Conservation (phyloP, 1,284 basidiomycete species). For the Melampsora medusae region DNA sequence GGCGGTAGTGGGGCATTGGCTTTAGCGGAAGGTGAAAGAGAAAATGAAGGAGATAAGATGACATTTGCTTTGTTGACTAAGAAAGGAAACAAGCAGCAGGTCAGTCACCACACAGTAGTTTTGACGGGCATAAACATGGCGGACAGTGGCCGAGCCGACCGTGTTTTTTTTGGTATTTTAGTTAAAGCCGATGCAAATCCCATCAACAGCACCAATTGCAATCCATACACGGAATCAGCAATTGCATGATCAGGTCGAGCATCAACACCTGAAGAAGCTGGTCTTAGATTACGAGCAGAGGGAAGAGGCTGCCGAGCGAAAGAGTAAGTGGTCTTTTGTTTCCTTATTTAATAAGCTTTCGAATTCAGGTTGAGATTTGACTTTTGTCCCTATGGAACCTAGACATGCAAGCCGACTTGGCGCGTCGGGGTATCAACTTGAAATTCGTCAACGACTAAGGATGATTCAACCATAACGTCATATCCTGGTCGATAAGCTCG, state of each 20-base stretch:
- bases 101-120: slow-evolving; percentile 53
- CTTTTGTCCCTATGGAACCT: neutral
- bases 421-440: slow-evolving; percentile 31
- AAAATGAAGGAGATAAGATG: slow-evolving; percentile 63
- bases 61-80: slow-evolving; percentile 91
- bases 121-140: neutral
- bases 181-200: slow-evolving; percentile 80
- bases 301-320: slow-evolving; percentile 54
- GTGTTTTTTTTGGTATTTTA: slow-evolving; percentile 53
- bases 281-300: slow-evolving; percentile 63
- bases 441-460: slow-evolving; percentile 30
- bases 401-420: slow-evolving; percentile 33
- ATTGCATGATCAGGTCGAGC: slow-evolving; percentile 85
- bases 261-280: slow-evolving; percentile 89
- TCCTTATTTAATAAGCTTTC: neutral
- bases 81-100: slow-evolving; percentile 88
- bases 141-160: neutral
- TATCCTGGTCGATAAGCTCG: no score
- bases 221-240: slow-evolving; percentile 84
- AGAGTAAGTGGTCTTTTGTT: slow-evolving; percentile 48
- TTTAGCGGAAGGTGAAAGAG: slow-evolving; percentile 55
- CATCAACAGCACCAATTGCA: slow-evolving; percentile 78
- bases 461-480: no score
- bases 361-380: neutral
- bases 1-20: slow-evolving; percentile 49